These are phyloP conservation scores for Thalassiosira sp. DNA, from an alignment of 352 stramenopile genomes.

Conservation along the genomic window DNA sequence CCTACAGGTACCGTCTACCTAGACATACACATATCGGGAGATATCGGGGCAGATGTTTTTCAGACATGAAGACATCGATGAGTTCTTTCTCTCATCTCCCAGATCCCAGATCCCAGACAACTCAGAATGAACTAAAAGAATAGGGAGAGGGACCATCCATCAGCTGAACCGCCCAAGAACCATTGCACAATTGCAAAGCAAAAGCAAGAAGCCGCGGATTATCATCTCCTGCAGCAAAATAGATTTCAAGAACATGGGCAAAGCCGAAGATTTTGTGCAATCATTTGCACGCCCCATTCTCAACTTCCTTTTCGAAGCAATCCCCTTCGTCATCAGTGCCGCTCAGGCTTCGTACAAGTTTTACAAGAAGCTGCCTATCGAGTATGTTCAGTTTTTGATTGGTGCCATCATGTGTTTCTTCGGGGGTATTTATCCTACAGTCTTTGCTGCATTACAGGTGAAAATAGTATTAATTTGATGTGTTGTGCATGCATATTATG, in stretches of 20 bases:
- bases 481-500: slow-evolving; percentile 11
- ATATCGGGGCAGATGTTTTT: too few species aligned
- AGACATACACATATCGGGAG: too few species aligned
- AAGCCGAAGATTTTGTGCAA: slow-evolving; percentile 22
- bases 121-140: too few species aligned
- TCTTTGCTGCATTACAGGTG: slow-evolving; percentile 80
- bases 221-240: not conserved
- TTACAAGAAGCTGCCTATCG: slow-evolving; percentile 60
- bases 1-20: too few species aligned
- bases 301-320: slow-evolving; percentile 13
- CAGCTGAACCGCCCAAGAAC: too few species aligned
- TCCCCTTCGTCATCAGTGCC: slow-evolving; percentile 27
- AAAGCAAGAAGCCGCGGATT: not conserved
- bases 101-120: too few species aligned
- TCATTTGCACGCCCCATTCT: slow-evolving; percentile 29
- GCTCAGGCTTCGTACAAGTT: slow-evolving; percentile 15
- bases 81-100: too few species aligned
- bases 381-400: slow-evolving; percentile 60
- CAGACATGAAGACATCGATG: too few species aligned
- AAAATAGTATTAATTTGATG: slow-evolving; percentile 13
- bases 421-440: slow-evolving; percentile 80
- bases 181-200: too few species aligned
- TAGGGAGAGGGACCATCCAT: too few species aligned
- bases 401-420: slow-evolving; percentile 84
- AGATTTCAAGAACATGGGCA: not conserved